A percentile compares a stretch with the other conserved stretches of the same genome.
phyloP scores from a whole-genome alignment of 2,329 filamentous ascomycete species.

The Aureobasidium melanogenum region DNA sequence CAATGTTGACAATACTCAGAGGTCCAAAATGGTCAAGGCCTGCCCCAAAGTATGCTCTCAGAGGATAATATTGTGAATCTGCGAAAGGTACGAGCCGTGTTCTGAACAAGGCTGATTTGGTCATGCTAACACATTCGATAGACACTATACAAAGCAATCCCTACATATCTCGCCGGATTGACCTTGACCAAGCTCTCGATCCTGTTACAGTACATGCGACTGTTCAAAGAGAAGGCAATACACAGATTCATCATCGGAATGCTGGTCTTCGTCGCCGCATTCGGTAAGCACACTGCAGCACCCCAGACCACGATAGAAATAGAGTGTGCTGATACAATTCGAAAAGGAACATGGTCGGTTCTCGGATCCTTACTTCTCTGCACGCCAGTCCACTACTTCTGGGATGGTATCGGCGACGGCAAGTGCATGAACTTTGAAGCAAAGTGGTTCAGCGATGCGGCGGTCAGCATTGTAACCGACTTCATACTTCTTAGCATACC shows the following conservation, averaged over 20 bases:
- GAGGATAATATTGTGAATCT: not conserved
- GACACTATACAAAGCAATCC: slow-evolving; percentile 24
- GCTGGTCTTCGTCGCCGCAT: slow-evolving; percentile 24
- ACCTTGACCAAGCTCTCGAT: slow-evolving; percentile 37
- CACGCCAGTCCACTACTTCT: slow-evolving; percentile 23
- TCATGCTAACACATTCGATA: not conserved
- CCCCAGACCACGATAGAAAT: too few species aligned
- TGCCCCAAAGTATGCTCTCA: not conserved
- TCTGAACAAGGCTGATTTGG: not conserved
- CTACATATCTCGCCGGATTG: slow-evolving; percentile 30
- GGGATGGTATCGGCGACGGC: slow-evolving; percentile 16
- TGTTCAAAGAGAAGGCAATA: slow-evolving; percentile 34
- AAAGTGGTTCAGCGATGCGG: slow-evolving; percentile 24
- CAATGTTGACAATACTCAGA: not conserved
- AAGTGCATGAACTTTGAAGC: slow-evolving; percentile 20
- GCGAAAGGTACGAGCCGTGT: not conserved
- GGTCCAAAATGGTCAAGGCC: not conserved
- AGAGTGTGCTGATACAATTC: not conserved
- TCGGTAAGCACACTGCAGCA: slow-evolving; percentile 14
- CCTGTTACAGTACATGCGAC: slow-evolving; percentile 38
- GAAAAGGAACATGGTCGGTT: slow-evolving; percentile 19
- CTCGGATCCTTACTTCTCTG: slow-evolving; percentile 27
- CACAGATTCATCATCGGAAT: slow-evolving; percentile 23
- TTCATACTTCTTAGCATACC: slow-evolving; percentile 24
- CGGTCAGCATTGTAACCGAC: slow-evolving; percentile 27